Conservation (phyloP, 2,329 filamentous ascomycete genomes). For the Tetracladium maxilliforme region DNA sequence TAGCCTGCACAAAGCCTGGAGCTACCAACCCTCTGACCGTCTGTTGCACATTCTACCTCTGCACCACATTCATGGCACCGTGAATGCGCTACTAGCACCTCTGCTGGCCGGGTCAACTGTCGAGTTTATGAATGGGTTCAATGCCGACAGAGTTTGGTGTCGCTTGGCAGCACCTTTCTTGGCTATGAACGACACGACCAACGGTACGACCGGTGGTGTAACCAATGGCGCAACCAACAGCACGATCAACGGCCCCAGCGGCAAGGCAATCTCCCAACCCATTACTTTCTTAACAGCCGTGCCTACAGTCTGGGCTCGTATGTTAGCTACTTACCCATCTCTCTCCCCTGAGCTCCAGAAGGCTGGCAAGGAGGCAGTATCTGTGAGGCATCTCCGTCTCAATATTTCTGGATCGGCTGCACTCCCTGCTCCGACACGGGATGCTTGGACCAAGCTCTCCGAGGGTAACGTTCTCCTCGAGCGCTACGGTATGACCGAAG, state of each 20-base stretch:
- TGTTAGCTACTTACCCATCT: constrained; percentile 53
- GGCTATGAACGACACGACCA: too few relatives aligned
- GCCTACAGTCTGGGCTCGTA: constrained; percentile 84
- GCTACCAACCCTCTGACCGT: constrained; percentile 63
- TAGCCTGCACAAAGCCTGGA: constrained; percentile 75
- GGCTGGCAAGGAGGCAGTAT: constrained; percentile 56
- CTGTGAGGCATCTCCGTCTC: constrained; percentile 64
- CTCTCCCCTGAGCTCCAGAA: constrained; percentile 46
- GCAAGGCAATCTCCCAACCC: too few relatives aligned
- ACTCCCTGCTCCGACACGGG: constrained; percentile 76
- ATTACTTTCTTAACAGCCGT: constrained; percentile 95
- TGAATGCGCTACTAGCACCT: constrained; percentile 83
- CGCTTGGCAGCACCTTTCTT: constrained; percentile 74
- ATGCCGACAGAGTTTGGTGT: constrained; percentile 71
- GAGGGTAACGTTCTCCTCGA: constrained; percentile 80
- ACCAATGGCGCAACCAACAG: too few relatives aligned
- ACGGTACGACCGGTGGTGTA: too few relatives aligned
- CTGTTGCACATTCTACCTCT: constrained; percentile 85
- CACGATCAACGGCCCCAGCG: too few relatives aligned
- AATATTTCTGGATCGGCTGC: constrained; percentile 92
- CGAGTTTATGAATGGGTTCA: constrained; percentile 93
- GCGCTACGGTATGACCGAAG: constrained; percentile 97
- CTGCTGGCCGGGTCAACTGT: constrained; percentile 76
- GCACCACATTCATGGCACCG: constrained; percentile 92
- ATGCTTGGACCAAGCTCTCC: constrained; percentile 69